These are phyloP conservation scores for Diaporthe aspalathi DNA, from an alignment of 2,329 filamentous ascomycete genomes.

Conservation along the genomic window DNA sequence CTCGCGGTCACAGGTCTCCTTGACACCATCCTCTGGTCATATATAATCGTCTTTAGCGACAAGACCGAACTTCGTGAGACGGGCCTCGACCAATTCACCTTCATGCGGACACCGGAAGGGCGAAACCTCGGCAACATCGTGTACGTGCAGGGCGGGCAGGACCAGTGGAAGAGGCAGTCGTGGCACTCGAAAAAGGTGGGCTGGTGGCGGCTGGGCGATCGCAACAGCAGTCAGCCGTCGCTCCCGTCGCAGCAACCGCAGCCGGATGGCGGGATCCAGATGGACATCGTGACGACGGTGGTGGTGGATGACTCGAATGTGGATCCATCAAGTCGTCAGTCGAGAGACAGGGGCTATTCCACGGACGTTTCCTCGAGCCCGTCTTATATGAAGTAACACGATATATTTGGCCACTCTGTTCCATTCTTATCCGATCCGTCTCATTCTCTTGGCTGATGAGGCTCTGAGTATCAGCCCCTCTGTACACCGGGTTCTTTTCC, in stretches of 20 bases:
- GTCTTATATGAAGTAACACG: background rate
- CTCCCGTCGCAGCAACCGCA: background rate
- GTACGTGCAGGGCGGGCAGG: slow-evolving; percentile 45
- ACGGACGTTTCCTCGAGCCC: slow-evolving; percentile 26
- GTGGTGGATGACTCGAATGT: slow-evolving; percentile 43
- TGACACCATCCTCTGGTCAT: slow-evolving; percentile 65
- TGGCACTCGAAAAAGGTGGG: slow-evolving; percentile 39
- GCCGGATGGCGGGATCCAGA: slow-evolving; percentile 42
- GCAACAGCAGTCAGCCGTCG: slow-evolving; percentile 33
- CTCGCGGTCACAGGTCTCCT: slow-evolving; percentile 68
- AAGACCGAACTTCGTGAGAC: slow-evolving; percentile 55
- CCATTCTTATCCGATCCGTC: background rate
- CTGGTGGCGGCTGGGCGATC: slow-evolving; percentile 37
- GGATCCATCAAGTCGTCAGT: background rate
- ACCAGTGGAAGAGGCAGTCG: slow-evolving; percentile 30
- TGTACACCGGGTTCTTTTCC: background rate
- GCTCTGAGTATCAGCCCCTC: no score
- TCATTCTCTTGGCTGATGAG: no score
- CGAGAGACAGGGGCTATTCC: slow-evolving; percentile 3
- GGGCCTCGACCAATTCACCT: slow-evolving; percentile 64
- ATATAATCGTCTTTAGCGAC: slow-evolving; percentile 62
- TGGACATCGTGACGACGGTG: slow-evolving; percentile 49
- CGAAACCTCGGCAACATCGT: slow-evolving; percentile 57
- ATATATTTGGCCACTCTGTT: background rate
- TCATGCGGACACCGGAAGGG: slow-evolving; percentile 55